Percentiles rank a stretch among this genome's conserved stretches.
Evolutionary conservation across 1,139 yeast genomes (phyloP).

Genomic region (Protomyces lactucae-debilis): DNA sequence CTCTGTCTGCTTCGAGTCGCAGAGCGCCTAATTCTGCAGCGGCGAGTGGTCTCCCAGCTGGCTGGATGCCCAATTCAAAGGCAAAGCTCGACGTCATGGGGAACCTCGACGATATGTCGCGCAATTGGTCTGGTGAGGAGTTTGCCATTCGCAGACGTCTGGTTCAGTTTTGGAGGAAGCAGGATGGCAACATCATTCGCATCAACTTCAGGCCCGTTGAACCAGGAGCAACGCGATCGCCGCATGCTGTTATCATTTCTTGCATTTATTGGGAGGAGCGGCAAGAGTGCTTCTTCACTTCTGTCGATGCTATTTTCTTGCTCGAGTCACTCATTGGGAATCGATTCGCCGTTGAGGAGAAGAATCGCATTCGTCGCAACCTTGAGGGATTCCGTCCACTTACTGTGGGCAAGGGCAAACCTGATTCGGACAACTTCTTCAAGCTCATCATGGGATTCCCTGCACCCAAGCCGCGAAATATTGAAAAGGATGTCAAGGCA

Average conservation of each 20-base stretch:
- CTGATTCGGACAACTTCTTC: slow-evolving; percentile 50
- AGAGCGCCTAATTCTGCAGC: not conserved
- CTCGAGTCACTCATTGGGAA: slow-evolving; percentile 56
- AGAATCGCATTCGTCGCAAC: slow-evolving; percentile 64
- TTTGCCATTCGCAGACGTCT: slow-evolving; percentile 39
- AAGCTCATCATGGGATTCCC: slow-evolving; percentile 59
- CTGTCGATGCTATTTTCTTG: slow-evolving; percentile 59
- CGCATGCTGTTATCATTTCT: slow-evolving; percentile 44
- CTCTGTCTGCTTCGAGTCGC: slow-evolving; percentile 1
- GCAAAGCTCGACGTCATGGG: slow-evolving; percentile 37
- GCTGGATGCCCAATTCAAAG: slow-evolving; percentile 16
- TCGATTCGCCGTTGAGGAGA: slow-evolving; percentile 61
- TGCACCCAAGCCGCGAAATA: slow-evolving; percentile 64
- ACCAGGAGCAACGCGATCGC: slow-evolving; percentile 37
- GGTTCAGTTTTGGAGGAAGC: slow-evolving; percentile 40
- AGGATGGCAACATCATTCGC: slow-evolving; percentile 40
- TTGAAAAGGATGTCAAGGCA: slow-evolving; percentile 68
- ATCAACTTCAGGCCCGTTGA: slow-evolving; percentile 39
- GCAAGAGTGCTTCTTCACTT: slow-evolving; percentile 53
- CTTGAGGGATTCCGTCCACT: slow-evolving; percentile 61
- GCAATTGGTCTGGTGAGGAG: slow-evolving; percentile 40
- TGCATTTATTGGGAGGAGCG: slow-evolving; percentile 60
- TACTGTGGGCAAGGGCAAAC: slow-evolving; percentile 53
- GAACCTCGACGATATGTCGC: slow-evolving; percentile 39
- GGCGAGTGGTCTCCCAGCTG: not conserved